Evolutionary conservation across 176 grass and related monocot genomes (phyloP), one percentile per base, ranked within the genome.

Genomic region (Typha latifolia): DNA sequence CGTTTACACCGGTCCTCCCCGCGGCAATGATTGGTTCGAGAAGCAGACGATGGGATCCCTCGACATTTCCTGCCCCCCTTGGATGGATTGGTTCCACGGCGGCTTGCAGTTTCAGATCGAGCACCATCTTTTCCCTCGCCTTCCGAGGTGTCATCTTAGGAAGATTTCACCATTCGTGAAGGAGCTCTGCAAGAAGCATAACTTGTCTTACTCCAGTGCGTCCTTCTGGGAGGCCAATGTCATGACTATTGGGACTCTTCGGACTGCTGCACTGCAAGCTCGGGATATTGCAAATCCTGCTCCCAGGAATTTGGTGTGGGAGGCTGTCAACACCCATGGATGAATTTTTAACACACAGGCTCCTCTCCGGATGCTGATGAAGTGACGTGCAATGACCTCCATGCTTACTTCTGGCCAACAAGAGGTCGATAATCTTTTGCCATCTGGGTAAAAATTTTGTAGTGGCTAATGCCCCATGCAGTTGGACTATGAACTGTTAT

Each of bases 41-140:
- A 99, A 92, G 81, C 94, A 99, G 70, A 93, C 94, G 0, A 83
- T 76, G 0, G 94, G 94, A 37, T 50, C 94, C 0, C 78, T 99
- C 2, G 74, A 99, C 81, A 85, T 99, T 64, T 62, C 67, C 51
- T 99, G 94, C 84, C 21, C 94, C 0, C 89, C 94, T 0, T 99
- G 84, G 86, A 93, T 99, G 94, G 94, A 99, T 68, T 99, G 94
- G 94, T 99, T 99, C 86, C 94, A 99, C 23, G 89, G 94, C 0
- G 94, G 94, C 1, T 69, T 99, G 69, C 94, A 99, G 12, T 99
- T 90, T 71, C 94, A 99, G 78, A 70, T 87, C 34, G 94, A 93
- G 74, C 94, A 99, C 94, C 94, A 99, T 64, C 51, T 99, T 8
- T 99, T 99, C 8, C 94, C 94, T 49, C 81, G 94, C 62, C 81